Conservation (phyloP, 495 filamentous ascomycete species). For the Pseudevernia furfuracea region DNA sequence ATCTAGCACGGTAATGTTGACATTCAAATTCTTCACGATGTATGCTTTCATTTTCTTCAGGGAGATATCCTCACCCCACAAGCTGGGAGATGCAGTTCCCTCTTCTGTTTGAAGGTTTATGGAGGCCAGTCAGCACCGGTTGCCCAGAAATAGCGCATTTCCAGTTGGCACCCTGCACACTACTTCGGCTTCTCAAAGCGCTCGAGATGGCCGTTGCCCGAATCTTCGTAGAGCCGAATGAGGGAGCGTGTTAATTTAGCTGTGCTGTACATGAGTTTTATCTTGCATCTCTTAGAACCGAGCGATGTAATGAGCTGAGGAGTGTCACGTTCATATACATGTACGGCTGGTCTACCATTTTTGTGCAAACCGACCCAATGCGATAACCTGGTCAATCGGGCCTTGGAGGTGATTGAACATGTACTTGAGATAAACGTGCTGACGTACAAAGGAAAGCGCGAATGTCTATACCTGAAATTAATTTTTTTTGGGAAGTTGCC, state of each 20-base stretch:
- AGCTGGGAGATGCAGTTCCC: not conserved
- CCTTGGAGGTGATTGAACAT: no score
- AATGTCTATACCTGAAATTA: no score
- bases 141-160: not conserved
- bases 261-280: not conserved
- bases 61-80: not conserved
- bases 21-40: not conserved
- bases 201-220: not conserved
- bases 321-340: not conserved
- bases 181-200: not conserved
- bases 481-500: no score
- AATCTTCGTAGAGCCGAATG: not conserved
- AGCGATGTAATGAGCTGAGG: not conserved
- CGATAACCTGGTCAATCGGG: no score
- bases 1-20: not conserved
- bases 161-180: not conserved
- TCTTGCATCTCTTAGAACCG: not conserved
- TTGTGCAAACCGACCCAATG: no score
- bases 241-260: not conserved
- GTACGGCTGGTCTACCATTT: no score
- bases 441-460: no score
- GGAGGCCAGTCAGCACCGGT: not conserved
- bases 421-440: no score
- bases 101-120: not conserved
- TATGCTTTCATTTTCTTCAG: not conserved